Evolutionary conservation across 495 filamentous ascomycete species (phyloP).

Genomic region (Aspergillus heteromorphus): DNA sequence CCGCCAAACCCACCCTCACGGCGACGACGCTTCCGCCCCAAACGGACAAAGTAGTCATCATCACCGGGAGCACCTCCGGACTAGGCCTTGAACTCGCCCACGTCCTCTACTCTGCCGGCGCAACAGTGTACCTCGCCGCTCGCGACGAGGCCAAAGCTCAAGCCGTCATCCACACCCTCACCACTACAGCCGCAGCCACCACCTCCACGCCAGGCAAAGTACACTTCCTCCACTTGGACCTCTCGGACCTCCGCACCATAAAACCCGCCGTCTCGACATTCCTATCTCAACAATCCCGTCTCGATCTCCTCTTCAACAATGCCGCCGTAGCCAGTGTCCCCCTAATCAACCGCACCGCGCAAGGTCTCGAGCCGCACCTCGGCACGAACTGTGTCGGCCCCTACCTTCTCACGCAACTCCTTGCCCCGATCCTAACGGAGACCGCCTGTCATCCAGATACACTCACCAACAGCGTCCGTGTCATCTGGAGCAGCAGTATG

Average conservation of each 20-base stretch:
- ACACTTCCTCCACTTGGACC: not conserved
- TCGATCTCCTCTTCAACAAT: slow-evolving; percentile 61
- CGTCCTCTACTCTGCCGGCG: not conserved
- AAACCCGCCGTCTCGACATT: not conserved
- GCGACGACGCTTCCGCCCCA: not conserved
- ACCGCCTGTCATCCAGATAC: not conserved
- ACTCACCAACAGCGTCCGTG: not conserved
- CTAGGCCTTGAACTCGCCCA: not conserved
- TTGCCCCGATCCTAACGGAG: slow-evolving; percentile 47
- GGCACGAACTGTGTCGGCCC: slow-evolving; percentile 65
- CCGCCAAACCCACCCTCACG: not conserved
- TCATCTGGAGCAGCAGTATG: slow-evolving; percentile 7
- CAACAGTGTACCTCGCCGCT: not conserved
- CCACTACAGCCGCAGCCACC: not conserved
- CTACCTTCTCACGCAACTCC: slow-evolving; percentile 51
- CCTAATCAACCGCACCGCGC: slow-evolving; percentile 33
- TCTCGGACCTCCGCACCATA: not conserved
- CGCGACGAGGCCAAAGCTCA: not conserved
- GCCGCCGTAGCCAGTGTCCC: slow-evolving; percentile 59
- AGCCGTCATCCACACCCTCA: not conserved
- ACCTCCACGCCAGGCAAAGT: not conserved
- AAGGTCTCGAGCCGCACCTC: slow-evolving; percentile 64
- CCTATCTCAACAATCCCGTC: slow-evolving; percentile 2
- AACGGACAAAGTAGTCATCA: not conserved
- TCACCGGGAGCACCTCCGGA: not conserved